Percentiles rank a stretch among this genome's conserved stretches.
phyloP scores from a whole-genome alignment of 2,329 filamentous ascomycete genomes.

The Plectosphaerella cucumerina region DNA sequence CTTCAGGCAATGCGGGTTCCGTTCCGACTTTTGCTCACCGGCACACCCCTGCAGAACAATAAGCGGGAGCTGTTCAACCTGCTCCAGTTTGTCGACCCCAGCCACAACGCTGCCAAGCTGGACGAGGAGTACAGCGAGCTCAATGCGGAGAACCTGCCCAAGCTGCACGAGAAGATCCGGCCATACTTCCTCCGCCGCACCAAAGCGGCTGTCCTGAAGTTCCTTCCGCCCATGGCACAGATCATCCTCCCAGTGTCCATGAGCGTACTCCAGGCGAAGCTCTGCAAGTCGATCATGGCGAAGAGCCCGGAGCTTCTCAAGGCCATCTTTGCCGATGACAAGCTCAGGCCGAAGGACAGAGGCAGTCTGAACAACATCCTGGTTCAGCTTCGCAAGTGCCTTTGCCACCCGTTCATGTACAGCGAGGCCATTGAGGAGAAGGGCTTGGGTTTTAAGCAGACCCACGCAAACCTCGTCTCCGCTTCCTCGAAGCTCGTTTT shows the following conservation, averaged over 20 bases:
- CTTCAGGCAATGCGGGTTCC: slow-evolving; percentile 71
- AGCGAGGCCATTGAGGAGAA: slow-evolving; percentile 85
- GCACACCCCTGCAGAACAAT: slow-evolving; percentile 93
- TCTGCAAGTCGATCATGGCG: slow-evolving; percentile 89
- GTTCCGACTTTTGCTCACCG: slow-evolving; percentile 83
- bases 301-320: slow-evolving; percentile 88
- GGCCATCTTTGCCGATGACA: slow-evolving; percentile 71
- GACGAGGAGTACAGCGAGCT: slow-evolving; percentile 75
- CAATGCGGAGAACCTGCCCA: slow-evolving; percentile 74
- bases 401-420: slow-evolving; percentile 96
- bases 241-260: slow-evolving; percentile 96
- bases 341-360: slow-evolving; percentile 65
- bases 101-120: slow-evolving; percentile 63
- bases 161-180: slow-evolving; percentile 79
- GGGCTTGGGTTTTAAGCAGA: slow-evolving; percentile 52
- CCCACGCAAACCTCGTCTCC: slow-evolving; percentile 80
- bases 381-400: slow-evolving; percentile 88
- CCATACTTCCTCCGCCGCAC: slow-evolving; percentile 70
- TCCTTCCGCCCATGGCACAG: slow-evolving; percentile 88
- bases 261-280: slow-evolving; percentile 86
- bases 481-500: slow-evolving; percentile 87
- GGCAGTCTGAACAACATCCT: slow-evolving; percentile 89
- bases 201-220: slow-evolving; percentile 85
- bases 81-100: slow-evolving; percentile 85
- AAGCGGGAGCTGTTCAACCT: slow-evolving; percentile 92